Evolutionary conservation across 2,329 filamentous ascomycete genomes (phyloP).

Genomic region (Stachybotrys chlorohalonatus): DNA sequence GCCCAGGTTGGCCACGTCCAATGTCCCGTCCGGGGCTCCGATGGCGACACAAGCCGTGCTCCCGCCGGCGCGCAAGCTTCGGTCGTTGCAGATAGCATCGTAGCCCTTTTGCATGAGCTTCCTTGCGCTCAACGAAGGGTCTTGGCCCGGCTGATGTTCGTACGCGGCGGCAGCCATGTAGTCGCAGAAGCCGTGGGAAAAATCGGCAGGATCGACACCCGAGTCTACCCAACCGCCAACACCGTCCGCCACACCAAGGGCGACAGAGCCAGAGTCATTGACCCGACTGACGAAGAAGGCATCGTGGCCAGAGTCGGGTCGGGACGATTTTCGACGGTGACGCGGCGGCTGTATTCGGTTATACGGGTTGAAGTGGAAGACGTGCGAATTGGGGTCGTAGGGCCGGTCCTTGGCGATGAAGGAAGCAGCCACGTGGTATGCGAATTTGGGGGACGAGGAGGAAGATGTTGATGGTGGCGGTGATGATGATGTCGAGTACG

Average conservation of each 20-base stretch:
- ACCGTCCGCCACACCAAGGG: slow-evolving; percentile 86
- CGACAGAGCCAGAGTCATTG: slow-evolving; percentile 62
- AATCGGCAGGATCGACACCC: slow-evolving; percentile 88
- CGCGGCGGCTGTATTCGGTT: slow-evolving; percentile 44
- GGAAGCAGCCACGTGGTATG: slow-evolving; percentile 64
- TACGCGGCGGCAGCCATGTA: slow-evolving; percentile 78
- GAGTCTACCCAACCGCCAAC: slow-evolving; percentile 93
- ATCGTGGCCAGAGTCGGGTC: slow-evolving; percentile 82
- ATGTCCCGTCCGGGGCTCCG: slow-evolving; percentile 58
- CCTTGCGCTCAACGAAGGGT: slow-evolving; percentile 46
- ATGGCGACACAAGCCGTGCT: slow-evolving; percentile 89
- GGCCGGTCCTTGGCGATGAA: slow-evolving; percentile 64
- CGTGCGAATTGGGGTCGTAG: slow-evolving; percentile 59
- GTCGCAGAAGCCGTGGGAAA: slow-evolving; percentile 86
- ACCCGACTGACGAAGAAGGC: slow-evolving; percentile 86
- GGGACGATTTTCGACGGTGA: slow-evolving; percentile 25
- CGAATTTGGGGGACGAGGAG: slow-evolving; percentile 32
- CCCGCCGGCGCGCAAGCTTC: slow-evolving; percentile 68
- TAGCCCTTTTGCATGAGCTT: slow-evolving; percentile 77
- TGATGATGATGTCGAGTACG: slow-evolving; percentile 9
- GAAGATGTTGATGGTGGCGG: slow-evolving; percentile 11
- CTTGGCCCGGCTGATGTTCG: slow-evolving; percentile 34
- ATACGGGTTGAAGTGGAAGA: slow-evolving; percentile 64
- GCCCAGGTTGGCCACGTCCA: slow-evolving; percentile 89
- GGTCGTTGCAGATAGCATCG: slow-evolving; percentile 68